A percentile compares a stretch with the other conserved stretches of the same genome.
These are phyloP conservation scores for Scutellaria minor DNA, from an alignment of 257 asterid genomes.

Conservation along the genomic window DNA sequence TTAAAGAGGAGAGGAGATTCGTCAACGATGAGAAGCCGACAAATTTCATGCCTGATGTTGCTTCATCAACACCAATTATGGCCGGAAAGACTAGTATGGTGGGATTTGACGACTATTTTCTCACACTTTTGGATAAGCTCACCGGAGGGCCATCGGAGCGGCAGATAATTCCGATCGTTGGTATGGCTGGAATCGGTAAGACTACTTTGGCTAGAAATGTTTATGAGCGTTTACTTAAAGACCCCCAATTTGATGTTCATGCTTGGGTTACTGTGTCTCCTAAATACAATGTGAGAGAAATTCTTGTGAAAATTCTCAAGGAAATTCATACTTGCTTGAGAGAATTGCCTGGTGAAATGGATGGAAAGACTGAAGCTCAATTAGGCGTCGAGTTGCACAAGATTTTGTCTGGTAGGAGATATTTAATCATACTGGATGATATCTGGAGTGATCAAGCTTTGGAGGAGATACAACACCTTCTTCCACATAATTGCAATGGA, in stretches of 20 bases:
- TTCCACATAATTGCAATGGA: background rate
- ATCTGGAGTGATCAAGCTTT: background rate
- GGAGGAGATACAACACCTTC: background rate
- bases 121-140: background rate
- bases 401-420: background rate
- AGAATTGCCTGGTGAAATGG: background rate
- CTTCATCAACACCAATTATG: background rate
- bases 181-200: slow-evolving; percentile 32
- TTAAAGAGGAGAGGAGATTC: background rate
- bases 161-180: background rate
- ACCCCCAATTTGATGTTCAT: background rate
- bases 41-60: background rate
- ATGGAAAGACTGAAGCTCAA: background rate
- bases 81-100: slow-evolving; percentile 2
- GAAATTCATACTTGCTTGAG: background rate
- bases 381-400: background rate
- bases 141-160: background rate
- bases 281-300: background rate
- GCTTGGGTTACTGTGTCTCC: no score
- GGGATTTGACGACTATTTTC: slow-evolving; percentile 1
- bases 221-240: background rate
- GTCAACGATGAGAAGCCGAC: background rate
- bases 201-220: slow-evolving; percentile 13
- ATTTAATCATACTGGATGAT: slow-evolving; percentile 17
- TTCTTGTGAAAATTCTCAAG: background rate